These are phyloP conservation scores for Penicillium pancosmium DNA, from an alignment of 495 filamentous ascomycete species.

Conservation along the genomic window DNA sequence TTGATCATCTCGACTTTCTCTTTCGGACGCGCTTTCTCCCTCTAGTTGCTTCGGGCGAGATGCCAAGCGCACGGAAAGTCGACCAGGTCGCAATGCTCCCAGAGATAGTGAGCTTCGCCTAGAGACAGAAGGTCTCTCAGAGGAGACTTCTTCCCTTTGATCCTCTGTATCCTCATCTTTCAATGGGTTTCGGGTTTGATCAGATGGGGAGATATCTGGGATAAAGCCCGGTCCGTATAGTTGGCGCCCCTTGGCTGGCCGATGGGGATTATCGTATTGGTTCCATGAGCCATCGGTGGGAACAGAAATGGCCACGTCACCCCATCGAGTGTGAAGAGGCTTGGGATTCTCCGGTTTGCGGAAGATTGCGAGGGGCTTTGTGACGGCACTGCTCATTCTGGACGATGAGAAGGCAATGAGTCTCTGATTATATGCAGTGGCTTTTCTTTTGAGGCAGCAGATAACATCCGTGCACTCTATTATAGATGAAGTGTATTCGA, in stretches of 20 bases:
- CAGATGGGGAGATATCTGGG: conserved; percentile 22
- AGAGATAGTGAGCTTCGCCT: conserved; percentile 32
- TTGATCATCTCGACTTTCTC: conserved; percentile 12
- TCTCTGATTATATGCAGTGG: background rate
- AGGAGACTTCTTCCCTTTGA: conserved; percentile 7
- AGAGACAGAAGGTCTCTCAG: conserved; percentile 12
- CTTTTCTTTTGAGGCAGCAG: conserved; percentile 3
- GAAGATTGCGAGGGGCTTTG: conserved; percentile 36
- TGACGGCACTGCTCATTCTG: conserved; percentile 37
- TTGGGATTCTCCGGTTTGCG: conserved; percentile 33
- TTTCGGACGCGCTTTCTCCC: conserved; percentile 10
- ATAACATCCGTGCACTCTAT: conserved; percentile 15
- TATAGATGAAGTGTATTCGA: background rate
- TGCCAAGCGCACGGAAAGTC: conserved; percentile 38
- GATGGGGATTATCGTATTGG: conserved; percentile 41
- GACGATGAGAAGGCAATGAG: background rate
- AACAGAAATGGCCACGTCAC: conserved; percentile 40
- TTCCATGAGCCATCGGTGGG: conserved; percentile 48
- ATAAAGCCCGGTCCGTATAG: conserved; percentile 36
- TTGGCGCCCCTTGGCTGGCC: conserved; percentile 17
- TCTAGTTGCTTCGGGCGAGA: conserved; percentile 27
- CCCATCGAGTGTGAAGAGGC: conserved; percentile 44
- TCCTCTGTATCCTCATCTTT: conserved; percentile 20
- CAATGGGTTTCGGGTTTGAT: background rate
- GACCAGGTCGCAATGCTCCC: conserved; percentile 29